Percentiles rank a stretch among this genome's conserved stretches.
Conservation (phyloP, 208 protist genomes). For the Leishmania amazonensis region DNA sequence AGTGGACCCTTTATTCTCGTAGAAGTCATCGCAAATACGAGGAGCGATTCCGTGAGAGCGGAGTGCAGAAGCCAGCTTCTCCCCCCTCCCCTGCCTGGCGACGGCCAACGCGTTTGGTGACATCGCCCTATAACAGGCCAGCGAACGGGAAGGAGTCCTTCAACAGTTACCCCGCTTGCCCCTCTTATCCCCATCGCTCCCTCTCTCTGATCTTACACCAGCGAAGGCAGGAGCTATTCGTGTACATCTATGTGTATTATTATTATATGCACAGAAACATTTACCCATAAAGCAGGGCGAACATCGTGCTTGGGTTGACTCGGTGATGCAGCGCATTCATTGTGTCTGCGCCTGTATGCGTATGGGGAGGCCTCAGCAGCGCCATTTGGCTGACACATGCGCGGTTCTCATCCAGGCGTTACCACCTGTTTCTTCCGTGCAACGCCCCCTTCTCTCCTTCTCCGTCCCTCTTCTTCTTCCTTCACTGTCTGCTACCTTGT, state of each 20-base stretch:
- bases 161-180: neutral
- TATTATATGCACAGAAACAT: neutral
- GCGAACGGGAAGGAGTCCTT: neutral
- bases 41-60: neutral
- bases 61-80: neutral
- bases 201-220: neutral
- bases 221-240: neutral
- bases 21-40: neutral
- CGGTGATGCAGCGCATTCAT: neutral
- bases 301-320: neutral
- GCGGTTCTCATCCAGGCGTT: neutral
- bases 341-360: neutral
- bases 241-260: neutral
- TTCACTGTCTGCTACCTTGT: neutral
- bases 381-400: neutral
- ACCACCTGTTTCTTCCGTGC: constrained; percentile 10
- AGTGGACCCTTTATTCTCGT: too few species aligned
- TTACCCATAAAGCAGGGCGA: neutral
- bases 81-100: neutral
- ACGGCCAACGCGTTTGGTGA: neutral
- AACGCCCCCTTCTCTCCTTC: neutral
- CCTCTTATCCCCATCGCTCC: neutral
- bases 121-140: neutral
- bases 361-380: neutral
- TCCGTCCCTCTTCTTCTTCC: constrained; percentile 8